Evolutionary conservation across 306 rosid genomes (phyloP), one percentile per base, ranked within the genome.

Genomic region (Dalbergia cultrata): DNA sequence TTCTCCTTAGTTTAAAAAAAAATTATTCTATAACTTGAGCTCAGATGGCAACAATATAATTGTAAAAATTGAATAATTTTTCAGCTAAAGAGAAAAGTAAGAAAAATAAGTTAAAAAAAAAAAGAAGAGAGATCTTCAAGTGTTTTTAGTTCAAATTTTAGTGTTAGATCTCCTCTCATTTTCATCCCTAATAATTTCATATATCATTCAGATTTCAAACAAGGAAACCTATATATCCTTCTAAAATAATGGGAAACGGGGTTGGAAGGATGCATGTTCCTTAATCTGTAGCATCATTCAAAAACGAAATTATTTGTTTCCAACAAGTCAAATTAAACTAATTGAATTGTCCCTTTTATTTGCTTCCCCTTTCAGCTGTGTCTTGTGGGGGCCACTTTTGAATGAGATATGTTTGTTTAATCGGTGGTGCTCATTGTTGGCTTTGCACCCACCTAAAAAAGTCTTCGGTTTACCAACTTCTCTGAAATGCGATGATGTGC

Each of bases 381-480:
- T 60, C 57, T 68, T 35, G 80, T 81, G 33, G 80, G 84, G 84
- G 62, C 35, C 19, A 16, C 1, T 64, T 54, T 31, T 50, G 44
- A 73, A 76, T 69, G 77, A 67, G 76, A 13, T 44, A 67, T 74
- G 72, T 67, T 74, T 14, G 54, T 49, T 47, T 14, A 75, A 82
- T 75, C 49, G 72, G 77, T 54, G 85, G 81, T 67, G 59, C 50
- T 47, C 37, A n/a, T 53, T 59, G 85, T 37, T 59, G 81, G 76
- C 22, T 59, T 75, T 11, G 66, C 71, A 67, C 57, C 85, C 49
- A 81, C 85, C 35, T 21, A 72, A 67, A 31, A 60, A 75, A 67
- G 81, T 75, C 81, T 75, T 74, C 76, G 65, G 17, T 67, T 75
- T 67, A 81, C 80, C 76, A 81, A 81, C 76, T 67, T 74, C 76